A percentile compares a stretch with the other conserved stretches of the same genome.
phyloP scores from a whole-genome alignment of 2,329 filamentous ascomycete species.

The Monosporascus sp. region DNA sequence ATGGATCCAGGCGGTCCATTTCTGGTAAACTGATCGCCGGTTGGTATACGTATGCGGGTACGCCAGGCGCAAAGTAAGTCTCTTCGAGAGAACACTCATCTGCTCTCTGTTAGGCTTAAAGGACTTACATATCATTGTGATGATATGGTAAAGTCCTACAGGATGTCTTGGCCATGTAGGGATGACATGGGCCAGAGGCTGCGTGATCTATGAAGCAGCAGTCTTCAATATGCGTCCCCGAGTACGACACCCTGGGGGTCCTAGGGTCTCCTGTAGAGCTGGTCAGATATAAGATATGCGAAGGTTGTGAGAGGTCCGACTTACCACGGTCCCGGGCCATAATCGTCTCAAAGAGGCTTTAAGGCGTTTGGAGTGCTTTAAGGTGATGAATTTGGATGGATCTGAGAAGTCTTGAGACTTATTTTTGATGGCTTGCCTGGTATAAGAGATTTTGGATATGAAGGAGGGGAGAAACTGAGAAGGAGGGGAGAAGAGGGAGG shows the following conservation, averaged over 20 bases:
- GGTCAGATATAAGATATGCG: neutral
- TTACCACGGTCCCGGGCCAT: neutral
- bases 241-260: neutral
- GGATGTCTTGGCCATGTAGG: neutral
- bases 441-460: constrained; percentile 3
- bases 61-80: neutral
- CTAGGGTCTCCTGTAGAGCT: neutral
- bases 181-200: neutral
- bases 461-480: constrained; percentile 7
- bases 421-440: constrained; percentile 11
- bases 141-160: neutral
- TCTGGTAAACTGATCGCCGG: neutral
- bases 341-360: neutral
- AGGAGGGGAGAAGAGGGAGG: constrained; percentile 14
- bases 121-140: neutral
- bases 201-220: neutral
- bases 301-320: neutral
- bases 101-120: neutral
- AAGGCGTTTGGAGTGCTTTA: constrained; percentile 7
- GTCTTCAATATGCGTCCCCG: neutral
- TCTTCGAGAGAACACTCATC: neutral
- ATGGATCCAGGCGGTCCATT: neutral
- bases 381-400: constrained; percentile 10
- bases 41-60: neutral
- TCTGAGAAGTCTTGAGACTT: constrained; percentile 6